Conservation (phyloP, 371 early-diverging fungal species). For the Mortierella sp. region DNA sequence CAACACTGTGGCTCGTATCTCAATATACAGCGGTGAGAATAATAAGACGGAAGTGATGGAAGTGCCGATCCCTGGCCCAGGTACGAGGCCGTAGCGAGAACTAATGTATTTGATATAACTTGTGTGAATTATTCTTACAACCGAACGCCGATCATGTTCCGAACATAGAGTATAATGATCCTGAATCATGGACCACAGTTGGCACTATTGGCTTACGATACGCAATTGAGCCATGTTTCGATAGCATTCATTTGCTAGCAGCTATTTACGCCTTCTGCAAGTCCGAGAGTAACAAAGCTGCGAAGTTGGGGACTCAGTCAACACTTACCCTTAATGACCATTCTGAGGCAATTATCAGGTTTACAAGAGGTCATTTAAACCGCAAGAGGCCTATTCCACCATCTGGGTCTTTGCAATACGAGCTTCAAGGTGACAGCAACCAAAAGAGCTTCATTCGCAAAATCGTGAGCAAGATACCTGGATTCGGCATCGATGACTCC, state of each 20-base stretch:
- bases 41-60: no score
- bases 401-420: no score
- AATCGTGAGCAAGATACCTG: not conserved
- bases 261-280: conserved; percentile 25
- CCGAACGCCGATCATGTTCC: not conserved
- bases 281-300: conserved; percentile 14
- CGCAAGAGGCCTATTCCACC: conserved; percentile 13
- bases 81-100: not conserved
- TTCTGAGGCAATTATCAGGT: conserved; percentile 34
- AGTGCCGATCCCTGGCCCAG: conserved; percentile 26
- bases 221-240: conserved; percentile 25
- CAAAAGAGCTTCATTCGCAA: not conserved
- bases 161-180: not conserved
- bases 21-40: conserved; percentile 2
- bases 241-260: conserved; percentile 40
- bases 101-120: not conserved
- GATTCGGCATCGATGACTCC: not conserved
- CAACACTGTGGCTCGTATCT: conserved; percentile 24
- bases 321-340: conserved; percentile 35
- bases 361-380: conserved; percentile 37
- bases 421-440: no score
- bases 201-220: conserved; percentile 15
- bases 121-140: not conserved
- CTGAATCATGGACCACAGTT: not conserved
- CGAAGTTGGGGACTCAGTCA: not conserved